Percentiles rank a stretch among this genome's conserved stretches.
These are phyloP conservation scores for Xerocomellus amylosporus DNA, from an alignment of 768 basidiomycete species.

Conservation along the genomic window DNA sequence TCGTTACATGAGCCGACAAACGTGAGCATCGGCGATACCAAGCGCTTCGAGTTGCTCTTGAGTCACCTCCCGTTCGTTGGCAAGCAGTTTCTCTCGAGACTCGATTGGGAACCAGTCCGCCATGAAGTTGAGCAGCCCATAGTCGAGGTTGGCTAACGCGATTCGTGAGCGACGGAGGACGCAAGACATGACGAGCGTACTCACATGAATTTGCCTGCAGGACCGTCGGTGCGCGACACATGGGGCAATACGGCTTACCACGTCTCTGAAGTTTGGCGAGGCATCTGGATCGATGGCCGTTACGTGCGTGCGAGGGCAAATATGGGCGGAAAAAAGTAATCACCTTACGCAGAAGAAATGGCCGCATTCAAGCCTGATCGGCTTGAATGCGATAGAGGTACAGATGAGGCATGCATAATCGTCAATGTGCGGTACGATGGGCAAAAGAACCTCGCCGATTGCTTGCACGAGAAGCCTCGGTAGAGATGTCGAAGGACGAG, in stretches of 20 bases:
- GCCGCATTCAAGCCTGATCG: conserved; percentile 75
- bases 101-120: conserved; percentile 90
- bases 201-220: conserved; percentile 71
- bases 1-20: conserved; percentile 43
- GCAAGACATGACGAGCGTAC: conserved; percentile 28
- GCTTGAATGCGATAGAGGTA: conserved; percentile 88
- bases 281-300: conserved; percentile 39
- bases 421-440: conserved; percentile 74
- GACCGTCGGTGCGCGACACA: conserved; percentile 80
- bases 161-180: not conserved
- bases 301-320: not conserved
- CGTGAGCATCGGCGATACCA: conserved; percentile 40
- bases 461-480: conserved; percentile 74
- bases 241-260: conserved; percentile 71
- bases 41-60: conserved; percentile 66
- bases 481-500: conserved; percentile 39
- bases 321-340: not conserved
- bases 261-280: conserved; percentile 91
- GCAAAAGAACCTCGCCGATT: conserved; percentile 77
- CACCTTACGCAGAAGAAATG: conserved; percentile 79
- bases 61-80: conserved; percentile 72
- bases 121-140: conserved; percentile 82
- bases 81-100: conserved; percentile 65
- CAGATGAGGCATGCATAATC: conserved; percentile 90
- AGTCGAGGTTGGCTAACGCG: conserved; percentile 70